These are phyloP conservation scores for Tylopilus cervinicoccineus DNA, from an alignment of 768 basidiomycete genomes.

Conservation along the genomic window DNA sequence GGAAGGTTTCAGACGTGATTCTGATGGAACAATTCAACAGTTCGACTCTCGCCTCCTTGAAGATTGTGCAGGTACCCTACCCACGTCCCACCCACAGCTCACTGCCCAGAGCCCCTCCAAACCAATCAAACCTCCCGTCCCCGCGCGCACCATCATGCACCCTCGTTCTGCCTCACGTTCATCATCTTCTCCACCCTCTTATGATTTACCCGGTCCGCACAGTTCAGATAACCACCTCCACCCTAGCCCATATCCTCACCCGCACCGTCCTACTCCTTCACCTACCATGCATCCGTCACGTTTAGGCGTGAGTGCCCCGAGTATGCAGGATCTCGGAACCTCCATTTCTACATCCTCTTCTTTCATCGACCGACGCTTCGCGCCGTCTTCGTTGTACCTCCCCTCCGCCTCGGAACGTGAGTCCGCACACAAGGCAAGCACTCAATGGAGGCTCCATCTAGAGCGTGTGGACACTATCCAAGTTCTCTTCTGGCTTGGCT, in stretches of 20 bases:
- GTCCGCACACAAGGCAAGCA: conserved; percentile 18
- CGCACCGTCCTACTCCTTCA: conserved; percentile 13
- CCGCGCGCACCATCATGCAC: conserved; percentile 12
- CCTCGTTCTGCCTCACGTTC: conserved; percentile 16
- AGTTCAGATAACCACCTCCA: conserved; percentile 19
- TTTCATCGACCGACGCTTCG: conserved; percentile 51
- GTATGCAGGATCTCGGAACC: conserved; percentile 24
- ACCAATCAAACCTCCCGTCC: conserved; percentile 19
- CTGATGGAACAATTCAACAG: conserved; percentile 20
- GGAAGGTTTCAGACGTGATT: conserved; percentile 21
- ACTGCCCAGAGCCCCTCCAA: conserved; percentile 4
- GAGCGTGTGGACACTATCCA: conserved; percentile 36
- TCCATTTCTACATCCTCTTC: conserved; percentile 42
- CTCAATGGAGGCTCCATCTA: conserved; percentile 9
- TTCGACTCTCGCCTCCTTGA: conserved; percentile 18
- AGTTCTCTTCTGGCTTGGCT: conserved; percentile 74
- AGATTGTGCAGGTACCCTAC: conserved; percentile 8
- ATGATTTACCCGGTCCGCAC: conserved; percentile 14
- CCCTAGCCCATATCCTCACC: conserved; percentile 5
- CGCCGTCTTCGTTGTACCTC: conserved; percentile 37
- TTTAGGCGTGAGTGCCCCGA: conserved; percentile 18
- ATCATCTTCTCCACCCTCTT: conserved; percentile 26
- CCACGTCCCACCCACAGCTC: background rate
- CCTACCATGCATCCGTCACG: conserved; percentile 5
- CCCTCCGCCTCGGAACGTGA: conserved; percentile 32